Evolutionary conservation across 257 asterid genomes (phyloP), one percentile per base, ranked within the genome.

Genomic region (Leonotis leonurus): DNA sequence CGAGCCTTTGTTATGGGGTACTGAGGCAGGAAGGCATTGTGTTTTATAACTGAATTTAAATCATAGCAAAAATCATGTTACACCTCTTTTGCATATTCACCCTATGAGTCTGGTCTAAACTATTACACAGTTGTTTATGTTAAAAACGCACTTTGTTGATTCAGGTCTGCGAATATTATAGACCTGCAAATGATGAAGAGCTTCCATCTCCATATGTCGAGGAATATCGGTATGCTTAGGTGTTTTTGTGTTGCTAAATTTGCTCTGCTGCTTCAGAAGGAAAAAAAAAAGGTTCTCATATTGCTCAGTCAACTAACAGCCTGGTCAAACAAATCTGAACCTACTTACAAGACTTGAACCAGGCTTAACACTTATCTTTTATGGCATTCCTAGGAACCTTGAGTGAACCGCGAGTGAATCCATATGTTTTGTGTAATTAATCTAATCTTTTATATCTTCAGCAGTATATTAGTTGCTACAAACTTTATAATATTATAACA

Each of bases 171-270:
- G 76, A 63, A 78, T 70, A 69, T 50, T 80, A 76, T 68, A 79
- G 92, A 68, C 92, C 95, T 14, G 96, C 96, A 71, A 81, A 67
- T 56, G 91, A 91, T 75, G 95, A 91, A 62, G 98, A 88, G 78
- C 95, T 91, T 75, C 81, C 98, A 43, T 88, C 96, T 5, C 70
- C 94, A 13, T 91, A 81, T 60, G 66, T 88, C 51, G 98, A 91
- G 77, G 98, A 91, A 48, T 91, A 82, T 69, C 77, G 95, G 98
- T 91, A 78, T 11, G 73, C 27, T 32, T 62, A 27, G 61, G 11
- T 48, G 56, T 55, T 60, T 60, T 13, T 35, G 46, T 54, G 56
- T 54, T 60, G 41, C 44, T 60, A 18, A 51, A 35, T 11, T 33
- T 59, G 48, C 12, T 59, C 8, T 59, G 62, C 64, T 58, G 29